Evolutionary conservation across 768 basidiomycete genomes (phyloP).

Genomic region (Russula virescens): DNA sequence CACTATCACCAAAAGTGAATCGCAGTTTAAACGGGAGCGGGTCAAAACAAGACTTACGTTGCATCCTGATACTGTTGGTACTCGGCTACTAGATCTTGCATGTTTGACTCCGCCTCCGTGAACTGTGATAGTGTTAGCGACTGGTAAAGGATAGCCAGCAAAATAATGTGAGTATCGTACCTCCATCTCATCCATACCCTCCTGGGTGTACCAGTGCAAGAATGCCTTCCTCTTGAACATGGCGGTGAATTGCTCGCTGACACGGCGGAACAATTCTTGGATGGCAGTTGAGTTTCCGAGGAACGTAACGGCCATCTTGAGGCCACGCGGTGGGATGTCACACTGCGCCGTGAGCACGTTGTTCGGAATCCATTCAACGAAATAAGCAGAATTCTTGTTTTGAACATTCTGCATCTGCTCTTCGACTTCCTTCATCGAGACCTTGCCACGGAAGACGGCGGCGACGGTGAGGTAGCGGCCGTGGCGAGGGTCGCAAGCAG

Average conservation of each 20-base stretch:
- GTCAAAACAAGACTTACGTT: constrained; percentile 56
- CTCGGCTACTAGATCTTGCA: constrained; percentile 97
- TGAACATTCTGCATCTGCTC: constrained; percentile 98
- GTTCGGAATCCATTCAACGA: constrained; percentile 99
- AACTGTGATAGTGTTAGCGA: constrained; percentile 42
- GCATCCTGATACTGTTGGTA: constrained; percentile 97
- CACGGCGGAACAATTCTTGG: constrained; percentile 98
- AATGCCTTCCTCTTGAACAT: constrained; percentile 99
- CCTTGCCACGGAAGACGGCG: constrained; percentile 97
- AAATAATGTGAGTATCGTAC: constrained; percentile 30
- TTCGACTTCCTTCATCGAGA: constrained; percentile 99
- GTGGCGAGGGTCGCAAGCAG: constrained; percentile 93
- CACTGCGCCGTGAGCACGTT: constrained; percentile 98
- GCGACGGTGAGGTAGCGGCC: constrained; percentile 97
- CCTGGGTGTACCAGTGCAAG: constrained; percentile 99
- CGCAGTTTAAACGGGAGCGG: background rate
- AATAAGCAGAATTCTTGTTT: constrained; percentile 97
- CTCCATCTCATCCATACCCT: constrained; percentile 99
- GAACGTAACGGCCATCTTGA: too few relatives aligned
- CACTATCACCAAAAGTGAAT: constrained; percentile 39
- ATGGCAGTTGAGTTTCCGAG: constrained; percentile 96
- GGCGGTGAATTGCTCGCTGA: constrained; percentile 95
- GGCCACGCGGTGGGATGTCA: constrained; percentile 91
- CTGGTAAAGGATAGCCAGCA: background rate
- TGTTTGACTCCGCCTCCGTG: constrained; percentile 98